Conservation (phyloP, 2,329 filamentous ascomycete species). For the Juglanconis oblonga region DNA sequence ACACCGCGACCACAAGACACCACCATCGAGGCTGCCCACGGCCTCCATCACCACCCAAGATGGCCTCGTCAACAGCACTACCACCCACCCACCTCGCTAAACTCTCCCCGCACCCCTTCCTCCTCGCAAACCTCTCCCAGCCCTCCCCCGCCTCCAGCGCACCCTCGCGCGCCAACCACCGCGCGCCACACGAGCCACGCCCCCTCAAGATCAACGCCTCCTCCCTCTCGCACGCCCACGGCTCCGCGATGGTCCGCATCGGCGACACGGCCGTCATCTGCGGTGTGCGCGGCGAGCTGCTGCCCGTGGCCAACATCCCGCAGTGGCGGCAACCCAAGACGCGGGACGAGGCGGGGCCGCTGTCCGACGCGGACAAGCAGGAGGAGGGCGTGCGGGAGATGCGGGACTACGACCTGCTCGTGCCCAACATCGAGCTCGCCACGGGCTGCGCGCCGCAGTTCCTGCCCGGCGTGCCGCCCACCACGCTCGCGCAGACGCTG, state of each 20-base stretch:
- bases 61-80: conserved; percentile 40
- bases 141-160: conserved; percentile 32
- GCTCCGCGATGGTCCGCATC: conserved; percentile 81
- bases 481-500: conserved; percentile 76
- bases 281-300: conserved; percentile 82
- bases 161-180: conserved; percentile 79
- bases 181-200: conserved; percentile 67
- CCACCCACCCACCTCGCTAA: conserved; percentile 72
- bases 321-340: conserved; percentile 46
- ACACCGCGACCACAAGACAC: neutral
- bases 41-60: conserved; percentile 16
- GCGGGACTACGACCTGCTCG: conserved; percentile 68
- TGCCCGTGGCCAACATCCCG: conserved; percentile 72
- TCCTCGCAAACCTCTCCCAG: conserved; percentile 78
- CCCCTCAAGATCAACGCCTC: conserved; percentile 74
- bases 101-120: conserved; percentile 82
- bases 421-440: conserved; percentile 89
- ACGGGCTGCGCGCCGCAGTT: conserved; percentile 87
- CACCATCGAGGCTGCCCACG: neutral
- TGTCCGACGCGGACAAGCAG: conserved; percentile 10
- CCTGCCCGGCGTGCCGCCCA: conserved; percentile 79
- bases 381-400: conserved; percentile 42
- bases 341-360: conserved; percentile 24
- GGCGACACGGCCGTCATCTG: conserved; percentile 95
- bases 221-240: conserved; percentile 84